Base-by-base conservation (phyloP, 345 rosid species). In the Psidium friedrichsthalianum region DNA sequence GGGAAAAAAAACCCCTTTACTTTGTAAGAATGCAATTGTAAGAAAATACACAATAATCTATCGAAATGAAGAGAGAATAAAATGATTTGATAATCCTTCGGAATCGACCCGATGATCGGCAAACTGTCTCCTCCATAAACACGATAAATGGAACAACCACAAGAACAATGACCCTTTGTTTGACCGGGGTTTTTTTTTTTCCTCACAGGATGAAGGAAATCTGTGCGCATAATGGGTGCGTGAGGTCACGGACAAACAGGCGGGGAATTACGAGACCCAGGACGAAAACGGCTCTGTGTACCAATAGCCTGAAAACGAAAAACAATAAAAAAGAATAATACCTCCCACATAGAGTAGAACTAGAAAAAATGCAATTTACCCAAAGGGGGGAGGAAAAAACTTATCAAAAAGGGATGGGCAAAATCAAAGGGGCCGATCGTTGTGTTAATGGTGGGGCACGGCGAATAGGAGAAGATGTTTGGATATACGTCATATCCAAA, bases 81-180 rank as follows among this genome's bases (percentile, higher is more conserved):
- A 40, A 29, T 8, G 44, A 29, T 64, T 64, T 7, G 44, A 32
- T 64, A 64, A 16, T 32, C 0, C 0, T 6, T 16, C 0, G 2
- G 13, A 12, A 32, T 32, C 16, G 24, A 10, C 32, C 3, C 0
- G 10, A 64, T 2, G 22, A 4, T 36, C 27, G 42, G 32, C 9
- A 5, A 7, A 64, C 10, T 21, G 14, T 11, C 14, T 10, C 1
- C 14, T 27, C 40, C 40, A 1, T 52, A 5, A 18, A 61, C 21
- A 18, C 40, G 36, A 61, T 61, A 27, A 61, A 27, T 29, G 40
- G 10, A 61, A 27, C 8, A 61, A 14, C 1, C 24, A 16, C 2
- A 36, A 64, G 44, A 44, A 64, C 4, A 64, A 64, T 1, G 44
- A 4, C 44, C 12, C 24, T 8, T 8, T 32, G 9, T 32, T 3